A percentile compares a stretch with the other conserved stretches of the same genome.
Evolutionary conservation across 1,284 basidiomycete genomes (phyloP).

Genomic region (Sporisorium scitamineum): DNA sequence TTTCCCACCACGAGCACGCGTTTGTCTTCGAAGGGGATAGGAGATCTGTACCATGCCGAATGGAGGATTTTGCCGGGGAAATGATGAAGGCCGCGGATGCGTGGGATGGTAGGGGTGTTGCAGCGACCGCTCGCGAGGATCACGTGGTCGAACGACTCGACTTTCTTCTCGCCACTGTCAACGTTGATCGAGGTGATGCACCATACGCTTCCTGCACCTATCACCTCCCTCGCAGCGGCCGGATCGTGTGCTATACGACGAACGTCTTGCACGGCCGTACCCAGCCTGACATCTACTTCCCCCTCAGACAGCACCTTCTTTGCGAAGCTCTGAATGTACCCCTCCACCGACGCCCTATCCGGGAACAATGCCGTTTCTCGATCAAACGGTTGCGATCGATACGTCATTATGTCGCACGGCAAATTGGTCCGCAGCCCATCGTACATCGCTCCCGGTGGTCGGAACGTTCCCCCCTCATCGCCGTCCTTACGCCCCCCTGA

Average conservation of each 20-base stretch:
- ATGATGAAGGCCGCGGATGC: conserved; percentile 68
- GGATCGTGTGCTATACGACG: background rate
- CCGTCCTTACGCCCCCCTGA: conserved; percentile 13
- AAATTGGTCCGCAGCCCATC: conserved; percentile 67
- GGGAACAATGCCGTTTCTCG: conserved; percentile 37
- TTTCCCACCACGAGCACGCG: conserved; percentile 73
- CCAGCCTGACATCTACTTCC: conserved; percentile 65
- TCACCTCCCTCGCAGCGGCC: background rate
- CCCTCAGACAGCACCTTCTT: conserved; percentile 16
- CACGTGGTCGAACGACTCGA: conserved; percentile 49
- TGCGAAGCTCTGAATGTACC: conserved; percentile 70
- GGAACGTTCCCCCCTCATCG: conserved; percentile 4
- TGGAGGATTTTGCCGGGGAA: conserved; percentile 71
- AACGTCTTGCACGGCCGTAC: conserved; percentile 68
- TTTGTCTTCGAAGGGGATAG: conserved; percentile 62
- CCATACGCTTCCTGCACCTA: conserved; percentile 57
- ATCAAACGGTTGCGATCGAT: conserved; percentile 61
- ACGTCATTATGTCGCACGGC: conserved; percentile 68
- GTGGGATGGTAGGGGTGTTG: conserved; percentile 71
- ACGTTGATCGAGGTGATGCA: conserved; percentile 11
- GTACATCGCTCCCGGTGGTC: conserved; percentile 61
- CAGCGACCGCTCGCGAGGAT: conserved; percentile 72
- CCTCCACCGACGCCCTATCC: conserved; percentile 55
- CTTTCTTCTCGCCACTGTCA: background rate
- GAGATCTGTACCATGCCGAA: conserved; percentile 71